Base-by-base conservation (phyloP, 306 rosid genomes). In the Castanea mollissima region DNA sequence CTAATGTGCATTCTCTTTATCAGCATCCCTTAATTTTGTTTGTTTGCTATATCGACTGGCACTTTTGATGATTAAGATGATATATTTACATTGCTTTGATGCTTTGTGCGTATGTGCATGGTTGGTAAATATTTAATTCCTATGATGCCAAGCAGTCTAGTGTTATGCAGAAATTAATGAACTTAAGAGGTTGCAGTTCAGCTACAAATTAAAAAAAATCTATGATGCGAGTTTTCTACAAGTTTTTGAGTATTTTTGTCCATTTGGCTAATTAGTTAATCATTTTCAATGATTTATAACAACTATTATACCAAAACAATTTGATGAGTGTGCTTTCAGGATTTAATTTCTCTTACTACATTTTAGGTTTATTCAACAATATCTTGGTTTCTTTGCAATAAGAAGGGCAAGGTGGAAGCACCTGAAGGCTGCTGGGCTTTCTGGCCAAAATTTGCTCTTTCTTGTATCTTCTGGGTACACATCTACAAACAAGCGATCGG, bases 361-460 rank as follows among this genome's bases (percentile, higher is more conserved):
- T 64, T 64, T 31, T 15, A 64, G n/a, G n/a, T 31, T 64, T 13
- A 15, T 31, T 31, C 41, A 19, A 64, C 21, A 31, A 63, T 64
- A 64, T 64, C 70, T 34, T 12, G 70, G 20, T 31, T 4, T 64
- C 19, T 27, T 15, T 2, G 6, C 4, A 13, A 13, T 23, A 21
- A 21, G 15, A 31, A 35, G 52, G 72, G 27, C 14, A 19, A 5
- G 31, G 16, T 46, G 44, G 51, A 63, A 38, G 58, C n/a, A 83
- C 90, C 87, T 81, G 71, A 87, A 81, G 16, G 80, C 67, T 49
- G 83, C 35, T 5, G 81, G 83, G 69, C 54, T 52, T 81, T 79
- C 16, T 21, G 87, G 90, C 90, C 87, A 86, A 21, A 78, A 9
- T 9, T 29, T n/a, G 32, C 19, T 49, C 11, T 78, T 81, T 67